Evolutionary conservation across 73 alveolate genomes (phyloP).

Genomic region (Tetrahymena elliotti): DNA sequence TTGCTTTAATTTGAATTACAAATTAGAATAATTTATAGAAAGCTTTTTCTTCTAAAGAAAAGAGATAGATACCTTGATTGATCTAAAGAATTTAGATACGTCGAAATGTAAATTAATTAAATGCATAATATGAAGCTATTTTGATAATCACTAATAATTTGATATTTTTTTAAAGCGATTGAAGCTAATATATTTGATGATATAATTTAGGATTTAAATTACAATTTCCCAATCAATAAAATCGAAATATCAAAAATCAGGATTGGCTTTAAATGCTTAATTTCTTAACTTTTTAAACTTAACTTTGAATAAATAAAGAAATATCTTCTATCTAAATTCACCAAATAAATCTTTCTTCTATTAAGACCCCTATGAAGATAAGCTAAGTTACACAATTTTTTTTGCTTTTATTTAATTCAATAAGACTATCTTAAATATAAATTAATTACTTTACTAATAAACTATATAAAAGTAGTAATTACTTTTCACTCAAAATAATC

Average conservation of each 20-base stretch:
- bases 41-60: too few species aligned
- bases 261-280: not conserved
- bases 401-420: not conserved
- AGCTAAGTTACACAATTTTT: not conserved
- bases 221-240: not conserved
- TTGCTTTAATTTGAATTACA: not conserved
- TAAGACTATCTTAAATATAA: not conserved
- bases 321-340: not conserved
- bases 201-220: not conserved
- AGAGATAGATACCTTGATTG: too few species aligned
- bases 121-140: not conserved
- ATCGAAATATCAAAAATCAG: not conserved
- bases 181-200: not conserved
- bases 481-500: too few species aligned
- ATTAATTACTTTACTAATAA: too few species aligned
- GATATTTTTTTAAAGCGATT: too few species aligned
- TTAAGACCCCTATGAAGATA: too few species aligned
- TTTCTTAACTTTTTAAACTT: not conserved
- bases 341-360: not conserved
- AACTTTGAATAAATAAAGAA: not conserved
- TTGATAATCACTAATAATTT: not conserved
- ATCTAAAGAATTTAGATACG: too few species aligned
- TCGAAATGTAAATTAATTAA: not conserved
- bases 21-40: not conserved
- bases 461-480: not conserved